Conservation (phyloP, 768 basidiomycete genomes). For the Tubosaeta sp. region DNA sequence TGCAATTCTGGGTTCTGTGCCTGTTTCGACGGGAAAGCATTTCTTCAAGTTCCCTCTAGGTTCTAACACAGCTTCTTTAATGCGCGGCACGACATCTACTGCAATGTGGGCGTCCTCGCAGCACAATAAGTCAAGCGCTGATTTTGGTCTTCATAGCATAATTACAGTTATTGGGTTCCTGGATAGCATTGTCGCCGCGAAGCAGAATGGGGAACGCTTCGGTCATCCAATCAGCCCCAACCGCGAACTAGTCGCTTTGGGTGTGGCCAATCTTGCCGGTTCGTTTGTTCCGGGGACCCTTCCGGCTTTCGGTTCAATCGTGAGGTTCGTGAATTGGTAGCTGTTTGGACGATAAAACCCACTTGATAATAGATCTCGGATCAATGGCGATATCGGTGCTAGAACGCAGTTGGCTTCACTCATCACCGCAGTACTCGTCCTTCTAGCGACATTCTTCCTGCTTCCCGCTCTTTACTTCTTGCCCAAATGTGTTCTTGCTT, state of each 20-base stretch:
- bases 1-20: constrained; percentile 76
- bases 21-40: constrained; percentile 52
- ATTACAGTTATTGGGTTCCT: constrained; percentile 86
- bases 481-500: constrained; percentile 87
- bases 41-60: constrained; percentile 76
- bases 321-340: constrained; percentile 49
- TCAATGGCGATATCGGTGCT: constrained; percentile 86
- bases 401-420: constrained; percentile 88
- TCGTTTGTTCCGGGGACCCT: constrained; percentile 86
- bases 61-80: constrained; percentile 52
- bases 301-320: constrained; percentile 91
- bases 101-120: constrained; percentile 50
- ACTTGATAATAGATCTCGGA: constrained; percentile 51
- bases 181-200: constrained; percentile 93
- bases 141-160: constrained; percentile 40
- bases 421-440: constrained; percentile 65
- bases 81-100: constrained; percentile 79
- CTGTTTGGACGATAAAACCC: neutral
- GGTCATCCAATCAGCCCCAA: constrained; percentile 90
- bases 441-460: constrained; percentile 86
- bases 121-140: neutral
- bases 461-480: constrained; percentile 82
- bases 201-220: constrained; percentile 82
- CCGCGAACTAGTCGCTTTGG: constrained; percentile 89
- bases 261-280: constrained; percentile 72